Conservation (phyloP, 2,329 filamentous ascomycete genomes). For the Pseudogymnoascus sp. region DNA sequence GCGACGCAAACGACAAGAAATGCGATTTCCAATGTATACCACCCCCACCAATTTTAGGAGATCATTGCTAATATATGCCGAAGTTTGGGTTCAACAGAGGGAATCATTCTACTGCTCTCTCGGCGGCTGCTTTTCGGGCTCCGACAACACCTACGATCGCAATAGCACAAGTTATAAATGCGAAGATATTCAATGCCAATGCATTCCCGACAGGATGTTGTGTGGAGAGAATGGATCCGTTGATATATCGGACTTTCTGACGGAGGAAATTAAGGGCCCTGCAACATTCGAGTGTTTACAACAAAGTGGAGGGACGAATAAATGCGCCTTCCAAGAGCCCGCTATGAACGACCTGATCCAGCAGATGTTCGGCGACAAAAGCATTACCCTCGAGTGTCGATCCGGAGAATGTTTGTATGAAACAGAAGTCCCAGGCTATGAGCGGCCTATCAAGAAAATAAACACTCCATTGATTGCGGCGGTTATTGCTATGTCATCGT, state of each 20-base stretch:
- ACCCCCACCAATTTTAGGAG: not conserved
- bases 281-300: conserved; percentile 72
- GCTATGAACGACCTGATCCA: conserved; percentile 87
- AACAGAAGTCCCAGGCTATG: conserved; percentile 87
- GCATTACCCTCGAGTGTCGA: conserved; percentile 73
- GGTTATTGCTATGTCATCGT: conserved; percentile 75
- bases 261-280: conserved; percentile 75
- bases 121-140: conserved; percentile 67
- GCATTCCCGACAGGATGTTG: conserved; percentile 84
- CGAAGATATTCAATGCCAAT: conserved; percentile 76
- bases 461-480: conserved; percentile 94
- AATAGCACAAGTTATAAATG: conserved; percentile 85
- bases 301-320: conserved; percentile 53
- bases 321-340: conserved; percentile 82
- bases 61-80: conserved; percentile 18
- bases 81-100: conserved; percentile 87
- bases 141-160: conserved; percentile 58
- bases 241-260: conserved; percentile 83
- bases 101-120: conserved; percentile 97
- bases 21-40: conserved; percentile 91
- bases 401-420: conserved; percentile 89
- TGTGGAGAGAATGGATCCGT: conserved; percentile 88
- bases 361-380: conserved; percentile 82
- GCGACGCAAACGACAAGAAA: conserved; percentile 62
- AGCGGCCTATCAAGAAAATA: conserved; percentile 82